Evolutionary conservation across 2,329 filamentous ascomycete species (phyloP).

Genomic region (Alternaria conjuncta): DNA sequence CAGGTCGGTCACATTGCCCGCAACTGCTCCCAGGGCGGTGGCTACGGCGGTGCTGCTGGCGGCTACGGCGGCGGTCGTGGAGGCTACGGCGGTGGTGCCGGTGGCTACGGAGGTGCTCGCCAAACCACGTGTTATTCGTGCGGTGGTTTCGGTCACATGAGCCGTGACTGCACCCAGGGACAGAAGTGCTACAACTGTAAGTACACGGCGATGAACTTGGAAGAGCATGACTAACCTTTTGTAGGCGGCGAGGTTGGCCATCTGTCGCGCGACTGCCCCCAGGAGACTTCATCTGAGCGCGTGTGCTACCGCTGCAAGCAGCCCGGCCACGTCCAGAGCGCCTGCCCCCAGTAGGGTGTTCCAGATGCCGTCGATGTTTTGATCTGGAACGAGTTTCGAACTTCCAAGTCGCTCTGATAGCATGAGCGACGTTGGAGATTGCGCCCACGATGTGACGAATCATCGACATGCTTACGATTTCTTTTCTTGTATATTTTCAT

Average conservation of each 20-base stretch:
- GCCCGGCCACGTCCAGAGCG: slow-evolving; percentile 88
- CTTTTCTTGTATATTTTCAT: slow-evolving; percentile 50
- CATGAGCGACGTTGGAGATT: slow-evolving; percentile 34
- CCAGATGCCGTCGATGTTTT: slow-evolving; percentile 36
- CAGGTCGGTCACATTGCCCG: slow-evolving; percentile 96
- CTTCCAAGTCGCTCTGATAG: slow-evolving; percentile 26
- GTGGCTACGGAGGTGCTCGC: slow-evolving; percentile 53
- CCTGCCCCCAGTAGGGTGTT: slow-evolving; percentile 79
- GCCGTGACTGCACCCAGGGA: slow-evolving; percentile 96
- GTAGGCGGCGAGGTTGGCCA: slow-evolving; percentile 84
- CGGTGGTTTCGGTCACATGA: slow-evolving; percentile 96
- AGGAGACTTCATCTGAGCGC: slow-evolving; percentile 88
- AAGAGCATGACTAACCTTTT: slow-evolving; percentile 29
- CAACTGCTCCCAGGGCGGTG: slow-evolving; percentile 75
- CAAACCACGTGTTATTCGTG: slow-evolving; percentile 90
- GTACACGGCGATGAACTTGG: slow-evolving; percentile 28
- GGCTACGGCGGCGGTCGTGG: slow-evolving; percentile 59
- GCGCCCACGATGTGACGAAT: slow-evolving; percentile 36
- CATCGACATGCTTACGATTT: slow-evolving; percentile 47
- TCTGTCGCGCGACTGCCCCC: slow-evolving; percentile 93
- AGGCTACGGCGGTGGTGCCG: slow-evolving; percentile 47
- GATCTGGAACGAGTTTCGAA: slow-evolving; percentile 39
- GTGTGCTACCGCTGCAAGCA: slow-evolving; percentile 97
- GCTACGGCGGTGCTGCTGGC: slow-evolving; percentile 43
- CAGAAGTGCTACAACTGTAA: slow-evolving; percentile 99